Conservation (phyloP, 2,329 filamentous ascomycete genomes). For the Aspergillus neotritici region DNA sequence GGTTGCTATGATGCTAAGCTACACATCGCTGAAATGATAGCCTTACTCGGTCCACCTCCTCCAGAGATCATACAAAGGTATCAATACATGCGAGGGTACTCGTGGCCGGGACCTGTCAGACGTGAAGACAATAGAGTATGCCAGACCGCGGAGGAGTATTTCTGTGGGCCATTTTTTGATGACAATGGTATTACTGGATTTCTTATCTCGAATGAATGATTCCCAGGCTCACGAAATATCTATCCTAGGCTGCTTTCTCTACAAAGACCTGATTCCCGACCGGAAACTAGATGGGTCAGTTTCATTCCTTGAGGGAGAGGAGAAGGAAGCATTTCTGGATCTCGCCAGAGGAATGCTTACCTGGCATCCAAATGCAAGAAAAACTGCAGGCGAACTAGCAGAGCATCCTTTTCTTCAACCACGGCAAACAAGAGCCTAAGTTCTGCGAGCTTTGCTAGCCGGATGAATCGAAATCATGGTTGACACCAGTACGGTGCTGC, state of each 20-base stretch:
- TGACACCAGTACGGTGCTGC: conserved; percentile 9
- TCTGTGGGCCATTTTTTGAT: conserved; percentile 35
- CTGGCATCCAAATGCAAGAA: conserved; percentile 26
- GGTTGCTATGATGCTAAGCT: conserved; percentile 33
- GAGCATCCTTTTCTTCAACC: conserved; percentile 27
- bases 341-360: conserved; percentile 27
- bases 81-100: conserved; percentile 25
- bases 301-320: conserved; percentile 20
- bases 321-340: conserved; percentile 29
- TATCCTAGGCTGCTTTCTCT: conserved; percentile 28
- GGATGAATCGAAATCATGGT: conserved; percentile 10
- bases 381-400: conserved; percentile 25
- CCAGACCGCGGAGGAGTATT: conserved; percentile 31
- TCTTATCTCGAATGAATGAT: conserved; percentile 11
- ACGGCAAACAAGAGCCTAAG: conserved; percentile 19
- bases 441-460: conserved; percentile 15
- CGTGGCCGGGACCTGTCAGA: conserved; percentile 27
- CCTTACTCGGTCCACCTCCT: conserved; percentile 37
- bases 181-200: conserved; percentile 21
- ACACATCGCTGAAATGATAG: conserved; percentile 42
- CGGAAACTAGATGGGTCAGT: conserved; percentile 28
- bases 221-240: conserved; percentile 18
- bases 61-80: conserved; percentile 32
- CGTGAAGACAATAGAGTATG: conserved; percentile 26
- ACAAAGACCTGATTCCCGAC: conserved; percentile 29